Percentiles rank a stretch among this genome's conserved stretches.
These are phyloP conservation scores for Fusarium sp. DNA, from an alignment of 2,329 filamentous ascomycete species.

Conservation along the genomic window DNA sequence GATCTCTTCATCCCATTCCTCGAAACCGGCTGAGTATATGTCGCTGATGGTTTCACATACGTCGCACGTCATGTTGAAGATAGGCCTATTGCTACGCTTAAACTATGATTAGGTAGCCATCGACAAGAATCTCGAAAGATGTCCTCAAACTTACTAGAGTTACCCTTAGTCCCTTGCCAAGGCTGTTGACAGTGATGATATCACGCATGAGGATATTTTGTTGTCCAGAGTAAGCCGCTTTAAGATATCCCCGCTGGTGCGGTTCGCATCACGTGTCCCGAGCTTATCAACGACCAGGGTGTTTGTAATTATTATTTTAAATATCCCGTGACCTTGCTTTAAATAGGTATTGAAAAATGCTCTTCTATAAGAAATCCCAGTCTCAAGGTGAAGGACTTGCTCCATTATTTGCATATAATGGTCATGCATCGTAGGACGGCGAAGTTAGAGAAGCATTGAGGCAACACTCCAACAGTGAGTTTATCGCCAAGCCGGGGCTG, in stretches of 20 bases:
- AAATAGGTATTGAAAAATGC: not conserved
- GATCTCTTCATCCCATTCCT: slow-evolving; percentile 20
- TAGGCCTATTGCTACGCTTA: not conserved
- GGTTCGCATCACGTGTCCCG: not conserved
- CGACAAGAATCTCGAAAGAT: not conserved
- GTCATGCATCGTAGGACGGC: not conserved
- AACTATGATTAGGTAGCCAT: not conserved
- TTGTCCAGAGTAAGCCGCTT: not conserved
- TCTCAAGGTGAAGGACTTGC: not conserved
- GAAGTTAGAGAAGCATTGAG: not conserved
- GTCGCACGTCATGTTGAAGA: slow-evolving; percentile 1
- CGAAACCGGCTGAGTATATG: slow-evolving; percentile 11
- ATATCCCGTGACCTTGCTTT: not conserved
- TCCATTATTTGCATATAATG: not conserved
- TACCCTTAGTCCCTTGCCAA: not conserved
- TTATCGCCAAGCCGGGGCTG: not conserved
- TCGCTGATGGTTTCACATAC: slow-evolving; percentile 20
- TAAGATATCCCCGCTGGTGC: not conserved
- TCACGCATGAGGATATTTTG: not conserved
- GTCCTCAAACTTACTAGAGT: not conserved
- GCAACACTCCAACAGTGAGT: not conserved
- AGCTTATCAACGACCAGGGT: not conserved
- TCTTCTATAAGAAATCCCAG: not conserved
- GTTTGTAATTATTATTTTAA: not conserved
- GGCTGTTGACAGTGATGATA: not conserved